These are phyloP conservation scores for Corchorus capsularis DNA, from an alignment of 345 rosid species.

Conservation along the genomic window DNA sequence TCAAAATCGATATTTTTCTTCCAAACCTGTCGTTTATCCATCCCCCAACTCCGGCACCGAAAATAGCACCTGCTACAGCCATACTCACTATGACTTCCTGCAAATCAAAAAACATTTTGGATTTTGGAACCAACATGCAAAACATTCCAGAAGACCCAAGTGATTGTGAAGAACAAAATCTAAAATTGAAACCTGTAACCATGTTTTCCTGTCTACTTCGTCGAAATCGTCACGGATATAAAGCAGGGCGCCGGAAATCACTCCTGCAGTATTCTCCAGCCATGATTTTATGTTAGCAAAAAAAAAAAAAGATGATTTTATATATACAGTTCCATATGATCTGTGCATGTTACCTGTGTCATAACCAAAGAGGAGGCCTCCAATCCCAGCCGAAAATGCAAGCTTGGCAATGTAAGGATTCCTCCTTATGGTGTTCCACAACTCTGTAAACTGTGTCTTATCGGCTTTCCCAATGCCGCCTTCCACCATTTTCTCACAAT, in stretches of 20 bases:
- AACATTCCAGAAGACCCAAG: not conserved
- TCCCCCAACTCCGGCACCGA: conserved; percentile 88
- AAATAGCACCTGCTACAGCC: conserved; percentile 85
- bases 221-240: conserved; percentile 75
- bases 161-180: not conserved
- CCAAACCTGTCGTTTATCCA: conserved; percentile 77
- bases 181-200: conserved; percentile 53
- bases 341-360: conserved; percentile 61
- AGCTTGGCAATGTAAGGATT: conserved; percentile 85
- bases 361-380: conserved; percentile 93
- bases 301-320: not conserved
- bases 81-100: conserved; percentile 70
- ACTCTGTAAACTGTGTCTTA: conserved; percentile 71
- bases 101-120: not conserved
- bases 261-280: conserved; percentile 43
- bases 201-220: conserved; percentile 59
- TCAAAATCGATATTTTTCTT: conserved; percentile 57
- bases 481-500: conserved; percentile 63
- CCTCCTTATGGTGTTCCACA: conserved; percentile 68
- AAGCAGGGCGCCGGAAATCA: conserved; percentile 88
- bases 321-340: not conserved
- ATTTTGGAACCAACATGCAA: not conserved
- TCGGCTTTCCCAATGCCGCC: conserved; percentile 63
- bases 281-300: not conserved
- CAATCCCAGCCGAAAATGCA: conserved; percentile 88